Conservation (phyloP, 805 yeast genomes). For the Nakazawaea laoshanensis region DNA sequence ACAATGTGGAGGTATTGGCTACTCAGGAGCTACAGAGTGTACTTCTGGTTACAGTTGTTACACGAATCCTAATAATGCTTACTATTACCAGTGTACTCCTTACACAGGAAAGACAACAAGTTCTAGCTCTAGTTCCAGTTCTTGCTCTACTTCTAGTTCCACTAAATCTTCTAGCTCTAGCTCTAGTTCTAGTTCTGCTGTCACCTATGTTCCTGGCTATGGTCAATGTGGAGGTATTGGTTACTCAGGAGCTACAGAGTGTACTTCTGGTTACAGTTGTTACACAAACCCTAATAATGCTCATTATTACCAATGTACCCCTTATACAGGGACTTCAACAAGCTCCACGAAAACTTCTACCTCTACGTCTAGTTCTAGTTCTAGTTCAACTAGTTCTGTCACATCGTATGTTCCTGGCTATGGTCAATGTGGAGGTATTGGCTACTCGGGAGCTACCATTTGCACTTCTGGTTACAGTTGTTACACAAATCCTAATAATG, state of each 20-base stretch:
- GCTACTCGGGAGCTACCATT: constrained; percentile 1
- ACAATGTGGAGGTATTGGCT: constrained; percentile 7
- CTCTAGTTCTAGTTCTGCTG: too few relatives aligned
- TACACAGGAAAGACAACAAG: neutral
- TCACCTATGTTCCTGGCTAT: neutral
- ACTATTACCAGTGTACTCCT: constrained; percentile 4
- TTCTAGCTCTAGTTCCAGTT: neutral
- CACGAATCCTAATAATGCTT: constrained; percentile 1
- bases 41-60: constrained; percentile 2
- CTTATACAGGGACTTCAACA: neutral
- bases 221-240: constrained; percentile 8
- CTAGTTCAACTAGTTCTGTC: too few relatives aligned
- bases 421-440: constrained; percentile 7
- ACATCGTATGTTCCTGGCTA: constrained; percentile 1
- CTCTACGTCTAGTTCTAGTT: neutral
- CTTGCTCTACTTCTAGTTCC: too few relatives aligned
- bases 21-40: constrained; percentile 2
- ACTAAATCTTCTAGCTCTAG: too few relatives aligned
- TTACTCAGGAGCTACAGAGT: constrained; percentile 1
- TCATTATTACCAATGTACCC: constrained; percentile 2
- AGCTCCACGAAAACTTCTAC: neutral
- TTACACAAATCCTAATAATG: constrained; percentile 1
- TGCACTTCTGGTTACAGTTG: constrained; percentile 3
- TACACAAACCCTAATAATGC: constrained; percentile 1
- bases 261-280: constrained; percentile 3